Percentiles rank a stretch among this genome's conserved stretches.
Evolutionary conservation across 2,329 filamentous ascomycete species (phyloP).

Genomic region (Aspergillus tanneri): DNA sequence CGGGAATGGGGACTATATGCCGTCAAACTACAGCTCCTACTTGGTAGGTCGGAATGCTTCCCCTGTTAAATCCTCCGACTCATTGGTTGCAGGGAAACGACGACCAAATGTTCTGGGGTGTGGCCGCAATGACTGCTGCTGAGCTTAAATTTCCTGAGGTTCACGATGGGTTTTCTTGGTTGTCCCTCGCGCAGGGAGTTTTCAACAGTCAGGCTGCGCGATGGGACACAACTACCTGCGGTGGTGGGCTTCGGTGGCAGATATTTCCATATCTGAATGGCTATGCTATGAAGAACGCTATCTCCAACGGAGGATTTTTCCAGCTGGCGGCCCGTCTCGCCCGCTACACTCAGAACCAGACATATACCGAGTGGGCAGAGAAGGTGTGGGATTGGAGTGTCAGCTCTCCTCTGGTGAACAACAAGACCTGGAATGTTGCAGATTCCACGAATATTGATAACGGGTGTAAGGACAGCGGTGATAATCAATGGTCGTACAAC

Average conservation of each 20-base stretch:
- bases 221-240: constrained; percentile 68
- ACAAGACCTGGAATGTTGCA: constrained; percentile 60
- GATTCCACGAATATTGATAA: constrained; percentile 60
- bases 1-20: constrained; percentile 39
- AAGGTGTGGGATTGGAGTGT: constrained; percentile 64
- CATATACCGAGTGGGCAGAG: constrained; percentile 63
- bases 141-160: constrained; percentile 65
- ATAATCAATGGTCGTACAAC: constrained; percentile 67
- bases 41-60: constrained; percentile 13
- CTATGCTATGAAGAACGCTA: constrained; percentile 78
- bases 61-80: neutral
- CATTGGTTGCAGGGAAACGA: constrained; percentile 58
- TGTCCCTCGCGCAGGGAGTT: constrained; percentile 65
- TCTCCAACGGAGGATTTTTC: constrained; percentile 81
- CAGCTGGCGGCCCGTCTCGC: constrained; percentile 75
- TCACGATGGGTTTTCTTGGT: constrained; percentile 41
- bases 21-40: constrained; percentile 38
- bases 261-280: constrained; percentile 76
- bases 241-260: constrained; percentile 77
- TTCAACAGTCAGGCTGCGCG: constrained; percentile 69
- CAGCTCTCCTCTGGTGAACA: constrained; percentile 58
- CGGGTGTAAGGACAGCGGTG: constrained; percentile 62
- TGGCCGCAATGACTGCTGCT: constrained; percentile 66
- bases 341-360: constrained; percentile 61
- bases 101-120: constrained; percentile 70